A percentile compares a stretch with the other conserved stretches of the same genome.
Evolutionary conservation across 495 filamentous ascomycete species (phyloP).

Genomic region (Cetradonia linearis): DNA sequence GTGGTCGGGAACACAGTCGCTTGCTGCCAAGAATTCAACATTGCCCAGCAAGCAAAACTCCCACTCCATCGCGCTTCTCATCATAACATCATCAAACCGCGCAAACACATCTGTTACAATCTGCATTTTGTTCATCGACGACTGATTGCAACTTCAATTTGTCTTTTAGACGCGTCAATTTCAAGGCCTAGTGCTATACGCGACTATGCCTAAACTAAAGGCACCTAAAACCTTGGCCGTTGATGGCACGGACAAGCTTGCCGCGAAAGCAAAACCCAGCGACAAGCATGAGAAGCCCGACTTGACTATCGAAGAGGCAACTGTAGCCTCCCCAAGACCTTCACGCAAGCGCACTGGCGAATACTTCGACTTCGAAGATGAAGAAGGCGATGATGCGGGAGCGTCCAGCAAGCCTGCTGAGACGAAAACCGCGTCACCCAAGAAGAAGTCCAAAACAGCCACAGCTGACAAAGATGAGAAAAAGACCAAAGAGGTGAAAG

Average conservation of each 20-base stretch:
- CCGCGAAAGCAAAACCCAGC: slow-evolving; percentile 20
- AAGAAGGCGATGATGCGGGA: slow-evolving; percentile 28
- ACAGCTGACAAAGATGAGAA: not conserved
- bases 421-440: slow-evolving; percentile 25
- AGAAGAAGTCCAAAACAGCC: slow-evolving; percentile 22
- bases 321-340: slow-evolving; percentile 19
- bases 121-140: not conserved
- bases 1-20: too few species aligned
- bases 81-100: not conserved
- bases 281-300: slow-evolving; percentile 20
- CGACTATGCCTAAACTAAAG: slow-evolving; percentile 12
- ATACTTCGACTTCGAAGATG: slow-evolving; percentile 42
- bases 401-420: slow-evolving; percentile 33
- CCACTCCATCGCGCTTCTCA: slow-evolving; percentile 1
- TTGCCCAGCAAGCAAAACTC: not conserved
- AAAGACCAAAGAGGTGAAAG: slow-evolving; percentile 4
- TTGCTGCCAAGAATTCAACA: too few species aligned
- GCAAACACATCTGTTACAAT: not conserved
- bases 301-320: slow-evolving; percentile 17
- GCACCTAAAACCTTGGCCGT: slow-evolving; percentile 12
- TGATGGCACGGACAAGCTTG: slow-evolving; percentile 20
- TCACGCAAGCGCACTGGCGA: slow-evolving; percentile 48
- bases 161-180: not conserved
- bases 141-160: not conserved
- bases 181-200: not conserved